A percentile compares a stretch with the other conserved stretches of the same genome.
These are phyloP conservation scores for Pholiota adiposa DNA, from an alignment of 1,284 basidiomycete species.

Conservation along the genomic window DNA sequence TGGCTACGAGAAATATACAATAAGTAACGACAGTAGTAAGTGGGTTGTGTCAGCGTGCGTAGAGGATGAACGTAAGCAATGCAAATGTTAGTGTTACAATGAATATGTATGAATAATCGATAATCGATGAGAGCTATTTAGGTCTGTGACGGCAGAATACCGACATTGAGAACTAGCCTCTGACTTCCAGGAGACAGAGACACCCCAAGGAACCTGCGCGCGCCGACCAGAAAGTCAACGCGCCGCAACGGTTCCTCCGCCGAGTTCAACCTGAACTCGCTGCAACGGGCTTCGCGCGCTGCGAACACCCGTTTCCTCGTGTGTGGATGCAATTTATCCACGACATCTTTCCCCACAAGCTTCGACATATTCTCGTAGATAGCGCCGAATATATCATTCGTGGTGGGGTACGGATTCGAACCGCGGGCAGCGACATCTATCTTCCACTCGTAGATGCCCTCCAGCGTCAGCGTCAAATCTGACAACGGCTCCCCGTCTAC, in stretches of 20 bases:
- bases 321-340: background rate
- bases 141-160: background rate
- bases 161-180: background rate
- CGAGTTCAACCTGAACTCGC: background rate
- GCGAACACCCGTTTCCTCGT: background rate
- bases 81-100: too few species aligned
- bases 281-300: background rate
- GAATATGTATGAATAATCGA: too few species aligned
- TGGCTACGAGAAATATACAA: too few species aligned
- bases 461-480: background rate
- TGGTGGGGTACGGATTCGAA: background rate
- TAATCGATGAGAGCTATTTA: background rate
- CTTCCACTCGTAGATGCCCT: constrained; percentile 7
- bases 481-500: background rate
- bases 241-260: background rate
- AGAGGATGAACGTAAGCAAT: too few species aligned
- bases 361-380: constrained; percentile 1
- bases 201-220: constrained; percentile 5
- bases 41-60: too few species aligned
- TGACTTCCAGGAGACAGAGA: background rate
- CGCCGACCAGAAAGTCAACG: constrained; percentile 1
- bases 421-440: background rate
- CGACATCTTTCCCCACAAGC: background rate
- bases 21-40: too few species aligned
- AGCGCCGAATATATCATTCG: background rate